Evolutionary conservation across 2,329 filamentous ascomycete genomes (phyloP).

Genomic region (Diaporthe sp.): DNA sequence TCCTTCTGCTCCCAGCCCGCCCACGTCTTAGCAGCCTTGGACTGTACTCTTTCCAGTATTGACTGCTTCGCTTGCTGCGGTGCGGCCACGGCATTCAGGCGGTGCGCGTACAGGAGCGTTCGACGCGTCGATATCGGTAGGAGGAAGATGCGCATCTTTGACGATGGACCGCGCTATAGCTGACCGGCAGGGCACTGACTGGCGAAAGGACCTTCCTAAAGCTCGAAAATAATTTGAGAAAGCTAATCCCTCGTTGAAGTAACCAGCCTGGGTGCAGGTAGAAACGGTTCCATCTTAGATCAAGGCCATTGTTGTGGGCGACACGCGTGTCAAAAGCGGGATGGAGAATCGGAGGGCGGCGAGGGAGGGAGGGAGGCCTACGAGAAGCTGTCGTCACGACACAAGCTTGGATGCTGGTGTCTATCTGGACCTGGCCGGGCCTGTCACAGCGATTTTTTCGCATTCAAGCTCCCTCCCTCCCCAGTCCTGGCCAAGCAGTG

Average conservation of each 20-base stretch:
- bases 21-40: conserved; percentile 83
- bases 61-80: conserved; percentile 62
- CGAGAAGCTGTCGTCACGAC: conserved; percentile 35
- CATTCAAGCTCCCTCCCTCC: conserved; percentile 25
- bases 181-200: neutral
- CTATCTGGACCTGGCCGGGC: conserved; percentile 15
- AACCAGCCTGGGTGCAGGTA: conserved; percentile 8
- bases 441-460: conserved; percentile 19
- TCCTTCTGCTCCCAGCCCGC: conserved; percentile 88
- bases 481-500: conserved; percentile 31
- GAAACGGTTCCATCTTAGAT: conserved; percentile 11
- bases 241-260: neutral
- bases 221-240: neutral
- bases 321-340: conserved; percentile 21
- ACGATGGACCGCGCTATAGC: conserved; percentile 22
- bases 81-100: conserved; percentile 69
- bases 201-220: neutral
- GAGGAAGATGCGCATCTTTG: conserved; percentile 89
- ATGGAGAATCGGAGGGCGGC: neutral
- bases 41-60: conserved; percentile 76
- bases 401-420: neutral
- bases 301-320: conserved; percentile 1
- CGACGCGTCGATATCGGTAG: conserved; percentile 92
- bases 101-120: conserved; percentile 92
- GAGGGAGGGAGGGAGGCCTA: conserved; percentile 33